These are phyloP conservation scores for Paraconiothyrium sp. DNA, from an alignment of 2,329 filamentous ascomycete species.

Conservation along the genomic window DNA sequence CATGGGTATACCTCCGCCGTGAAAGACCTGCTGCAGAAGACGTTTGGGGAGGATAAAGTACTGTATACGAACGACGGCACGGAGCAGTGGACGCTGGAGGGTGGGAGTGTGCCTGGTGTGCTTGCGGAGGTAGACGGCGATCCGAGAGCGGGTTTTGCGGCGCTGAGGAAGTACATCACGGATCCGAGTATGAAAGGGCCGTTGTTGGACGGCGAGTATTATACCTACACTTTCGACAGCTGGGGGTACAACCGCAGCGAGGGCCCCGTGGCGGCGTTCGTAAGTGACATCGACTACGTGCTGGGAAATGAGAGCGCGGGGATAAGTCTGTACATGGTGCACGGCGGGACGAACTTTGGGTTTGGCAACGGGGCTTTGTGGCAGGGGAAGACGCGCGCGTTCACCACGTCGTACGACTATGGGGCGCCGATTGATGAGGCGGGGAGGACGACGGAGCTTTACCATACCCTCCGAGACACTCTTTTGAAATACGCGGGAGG, in stretches of 20 bases:
- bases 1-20: conserved; percentile 56
- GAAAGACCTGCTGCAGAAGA: conserved; percentile 53
- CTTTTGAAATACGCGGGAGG: conserved; percentile 51
- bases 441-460: conserved; percentile 58
- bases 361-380: conserved; percentile 60
- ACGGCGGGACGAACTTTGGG: conserved; percentile 63
- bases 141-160: conserved; percentile 52
- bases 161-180: conserved; percentile 56
- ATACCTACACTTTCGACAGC: conserved; percentile 56
- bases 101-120: conserved; percentile 56
- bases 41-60: conserved; percentile 54
- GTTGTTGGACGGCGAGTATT: conserved; percentile 61
- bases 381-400: conserved; percentile 51
- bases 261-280: conserved; percentile 30
- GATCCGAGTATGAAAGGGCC: conserved; percentile 56
- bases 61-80: conserved; percentile 63
- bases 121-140: conserved; percentile 60
- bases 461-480: conserved; percentile 52
- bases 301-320: conserved; percentile 42
- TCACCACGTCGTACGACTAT: conserved; percentile 63
- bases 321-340: conserved; percentile 64
- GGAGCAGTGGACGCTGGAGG: conserved; percentile 54
- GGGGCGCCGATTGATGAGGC: conserved; percentile 62
- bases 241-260: conserved; percentile 56
- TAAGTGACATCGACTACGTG: conserved; percentile 36